Percentiles rank a stretch among this genome's conserved stretches.
These are phyloP conservation scores for Coffea eugenioides DNA, from an alignment of 257 asterid species.

Conservation along the genomic window DNA sequence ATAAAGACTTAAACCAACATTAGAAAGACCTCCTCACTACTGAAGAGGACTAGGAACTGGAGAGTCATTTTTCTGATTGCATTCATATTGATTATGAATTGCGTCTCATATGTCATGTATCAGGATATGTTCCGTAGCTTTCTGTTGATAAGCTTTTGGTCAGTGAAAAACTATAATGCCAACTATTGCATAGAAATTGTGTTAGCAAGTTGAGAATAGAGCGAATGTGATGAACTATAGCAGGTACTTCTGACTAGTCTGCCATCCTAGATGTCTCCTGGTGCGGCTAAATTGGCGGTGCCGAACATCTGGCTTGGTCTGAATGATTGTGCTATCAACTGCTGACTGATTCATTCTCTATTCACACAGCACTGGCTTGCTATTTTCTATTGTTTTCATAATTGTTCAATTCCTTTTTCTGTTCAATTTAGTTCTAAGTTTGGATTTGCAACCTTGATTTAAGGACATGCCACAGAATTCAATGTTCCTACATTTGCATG, in stretches of 20 bases:
- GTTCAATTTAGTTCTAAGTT: background rate
- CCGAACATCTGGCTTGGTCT: conserved; percentile 25
- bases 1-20: background rate
- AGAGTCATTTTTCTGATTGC: background rate
- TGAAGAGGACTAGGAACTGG: background rate
- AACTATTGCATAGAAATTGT: background rate
- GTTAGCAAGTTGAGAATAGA: conserved; percentile 10
- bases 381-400: background rate
- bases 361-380: background rate
- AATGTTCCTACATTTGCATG: background rate
- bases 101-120: background rate
- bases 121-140: background rate
- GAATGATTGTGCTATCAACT: conserved; percentile 21
- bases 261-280: conserved; percentile 24
- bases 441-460: background rate
- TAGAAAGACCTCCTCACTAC: background rate
- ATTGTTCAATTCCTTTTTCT: background rate
- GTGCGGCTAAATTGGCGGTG: conserved; percentile 22
- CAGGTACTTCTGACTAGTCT: conserved; percentile 31
- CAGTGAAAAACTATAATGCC: conserved; percentile 1
- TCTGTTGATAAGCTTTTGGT: background rate
- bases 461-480: background rate
- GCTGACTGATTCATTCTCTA: conserved; percentile 29
- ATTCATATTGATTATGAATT: background rate
- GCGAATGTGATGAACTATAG: conserved; percentile 27